Base-by-base conservation (phyloP, 352 stramenopile genomes). In the Globisporangium takayamanum region DNA sequence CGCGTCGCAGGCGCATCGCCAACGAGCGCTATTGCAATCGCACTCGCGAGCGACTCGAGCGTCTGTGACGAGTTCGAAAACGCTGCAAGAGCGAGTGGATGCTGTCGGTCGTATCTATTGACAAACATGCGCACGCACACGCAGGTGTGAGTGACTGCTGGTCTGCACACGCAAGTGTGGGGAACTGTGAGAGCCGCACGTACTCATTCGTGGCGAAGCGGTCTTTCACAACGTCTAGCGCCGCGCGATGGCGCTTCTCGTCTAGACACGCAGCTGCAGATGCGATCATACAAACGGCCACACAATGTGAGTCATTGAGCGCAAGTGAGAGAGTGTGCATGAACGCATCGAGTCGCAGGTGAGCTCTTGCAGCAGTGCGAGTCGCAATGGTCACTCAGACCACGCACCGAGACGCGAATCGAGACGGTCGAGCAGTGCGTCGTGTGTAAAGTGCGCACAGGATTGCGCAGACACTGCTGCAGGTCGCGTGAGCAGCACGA, bases 131-230 rank as follows among this genome's bases (percentile, higher is more conserved):
- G 42, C 11, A 33, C 14, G 3, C 22, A 42, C 47, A 41, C 30
- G 18, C 1, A n/a, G 8, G 3, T 15, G 15, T 22, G 15, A 53
- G 30, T 26, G 6, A 46, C 33, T 20, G 11, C 8, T 39, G 26
- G 46, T 50, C 15, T n/a, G 11, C 7, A 6, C 28, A 15, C 26
- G n/a, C 1, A 5, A 30, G 46, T 18, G 25, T 7, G 46, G 7
- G 16, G 6, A 6, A 48, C 12, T 36, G 16, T 25, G 39, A 8
- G 36, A 26, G 2, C 2, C 15, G 8, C 11, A 25, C 64, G 25
- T n/a, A 84, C 53, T 87, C 79, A 47, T 87, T 87, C 30, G 68
- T 53, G 30, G 64, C 52, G 30, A 89, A 73, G 26, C 61, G 66
- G 49, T 84, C 72, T 10, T 66, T 73, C 30, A 89, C 69, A 16